Evolutionary conservation across 2,329 filamentous ascomycete species (phyloP), one percentile per base, ranked within the genome.

Genomic region (Chaetomium sp.): DNA sequence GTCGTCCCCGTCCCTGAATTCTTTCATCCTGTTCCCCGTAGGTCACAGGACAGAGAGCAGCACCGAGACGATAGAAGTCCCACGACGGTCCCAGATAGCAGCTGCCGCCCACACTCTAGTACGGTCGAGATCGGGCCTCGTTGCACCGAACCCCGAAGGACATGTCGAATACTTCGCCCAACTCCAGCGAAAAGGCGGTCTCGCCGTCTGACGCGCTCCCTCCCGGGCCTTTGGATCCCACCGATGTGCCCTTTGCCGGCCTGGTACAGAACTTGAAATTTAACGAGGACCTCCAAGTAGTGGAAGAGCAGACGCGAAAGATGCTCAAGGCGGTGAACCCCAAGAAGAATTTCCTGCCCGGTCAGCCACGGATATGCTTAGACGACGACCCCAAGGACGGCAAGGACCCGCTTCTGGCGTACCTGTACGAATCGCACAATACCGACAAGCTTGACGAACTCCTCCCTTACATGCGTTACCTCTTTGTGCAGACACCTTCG

Each of bases 291-390:
- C 68, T 70, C 25, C 53, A 66, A 45, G 31, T 49, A n/a, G 67
- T 65, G 16, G 54, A 55, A 56, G 53, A 61, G n/a, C 19, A 23
- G 23, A 31, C 60, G n/a, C 49, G 66, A 7, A 62, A 57, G 47
- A 49, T 68, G 2, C 60, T 69, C 21, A 65, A 45, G 55, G 45
- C 65, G 16, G 68, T 60, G 33, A 49, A 58, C 12, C 25, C 53
- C 16, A 45, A 56, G 10, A 69, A 67, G 38, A 49, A 31, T n/a
- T 72, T 65, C 56, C 65, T 73, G 5, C 71, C 71, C 2, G 71
- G 72, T 50, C 72, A 73, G 47, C 72, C 72, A 0, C 71, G 72
- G 42, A 59, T 72, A 6, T 65, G 63, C 6, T 65, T 73, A 23
- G 50, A 65, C 42, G 45, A 45, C 4, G 3, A 12, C 3, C 35